Conservation (phyloP, 2,329 filamentous ascomycete species). For the Didymella lethalis region DNA sequence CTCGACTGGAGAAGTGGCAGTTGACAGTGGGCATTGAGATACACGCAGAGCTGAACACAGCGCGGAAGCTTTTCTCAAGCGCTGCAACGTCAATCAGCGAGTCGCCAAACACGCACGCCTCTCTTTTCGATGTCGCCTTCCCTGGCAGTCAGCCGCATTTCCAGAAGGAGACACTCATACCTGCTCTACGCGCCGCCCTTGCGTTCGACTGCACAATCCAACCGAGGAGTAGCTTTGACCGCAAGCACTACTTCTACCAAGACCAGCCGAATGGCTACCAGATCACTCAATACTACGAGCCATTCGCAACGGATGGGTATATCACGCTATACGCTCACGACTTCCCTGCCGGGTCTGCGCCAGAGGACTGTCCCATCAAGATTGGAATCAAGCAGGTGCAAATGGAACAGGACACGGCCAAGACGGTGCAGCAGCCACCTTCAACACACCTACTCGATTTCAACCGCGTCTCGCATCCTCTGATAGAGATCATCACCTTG, state of each 20-base stretch:
- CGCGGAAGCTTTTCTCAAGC: conserved; percentile 86
- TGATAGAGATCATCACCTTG: conserved; percentile 94
- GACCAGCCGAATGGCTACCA: conserved; percentile 97
- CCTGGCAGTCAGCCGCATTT: conserved; percentile 89
- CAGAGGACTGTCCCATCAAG: conserved; percentile 73
- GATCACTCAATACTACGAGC: conserved; percentile 93
- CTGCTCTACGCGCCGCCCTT: conserved; percentile 87
- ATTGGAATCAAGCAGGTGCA: conserved; percentile 93
- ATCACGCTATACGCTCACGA: conserved; percentile 77
- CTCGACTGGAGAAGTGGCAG: conserved; percentile 73
- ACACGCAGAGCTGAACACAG: conserved; percentile 92
- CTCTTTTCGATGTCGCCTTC: conserved; percentile 86
- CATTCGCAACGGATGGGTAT: conserved; percentile 72
- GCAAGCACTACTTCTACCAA: conserved; percentile 99
- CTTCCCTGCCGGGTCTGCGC: conserved; percentile 69
- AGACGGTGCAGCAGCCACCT: conserved; percentile 81
- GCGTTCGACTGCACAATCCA: conserved; percentile 84
- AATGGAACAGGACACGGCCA: conserved; percentile 97
- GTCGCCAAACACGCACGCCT: conserved; percentile 83
- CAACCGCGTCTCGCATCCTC: conserved; percentile 87
- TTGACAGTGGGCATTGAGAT: conserved; percentile 96
- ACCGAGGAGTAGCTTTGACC: conserved; percentile 81
- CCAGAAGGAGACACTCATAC: conserved; percentile 81
- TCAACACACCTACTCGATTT: conserved; percentile 85
- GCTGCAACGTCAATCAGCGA: conserved; percentile 61